phyloP scores from a whole-genome alignment of 352 stramenopile genomes.

The Globisporangium abappressorium region DNA sequence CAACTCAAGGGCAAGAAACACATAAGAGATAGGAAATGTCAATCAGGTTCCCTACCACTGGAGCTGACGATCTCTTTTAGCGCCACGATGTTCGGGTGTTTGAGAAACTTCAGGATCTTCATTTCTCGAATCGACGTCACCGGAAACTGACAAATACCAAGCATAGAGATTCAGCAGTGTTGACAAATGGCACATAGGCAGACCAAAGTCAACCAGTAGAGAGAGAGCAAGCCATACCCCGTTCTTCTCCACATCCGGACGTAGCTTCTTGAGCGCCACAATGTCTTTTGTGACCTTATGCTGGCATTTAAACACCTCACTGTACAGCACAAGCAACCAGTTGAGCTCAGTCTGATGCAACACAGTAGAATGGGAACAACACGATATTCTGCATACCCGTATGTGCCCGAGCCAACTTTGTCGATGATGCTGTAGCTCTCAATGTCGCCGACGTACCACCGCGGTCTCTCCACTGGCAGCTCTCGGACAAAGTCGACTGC shows the following conservation, averaged over 20 bases:
- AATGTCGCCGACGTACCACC: conserved; percentile 85
- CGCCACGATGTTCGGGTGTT: conserved; percentile 94
- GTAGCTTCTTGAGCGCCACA: conserved; percentile 82
- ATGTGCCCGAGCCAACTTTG: conserved; percentile 83
- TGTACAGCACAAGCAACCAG: conserved; percentile 13
- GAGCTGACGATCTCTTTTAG: conserved; percentile 95
- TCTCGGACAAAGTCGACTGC: conserved; percentile 41
- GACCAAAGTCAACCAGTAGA: not conserved
- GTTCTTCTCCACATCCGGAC: conserved; percentile 85
- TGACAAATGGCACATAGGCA: no score
- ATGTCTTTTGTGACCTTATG: conserved; percentile 87
- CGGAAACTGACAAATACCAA: conserved; percentile 67
- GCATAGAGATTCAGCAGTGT: not conserved
- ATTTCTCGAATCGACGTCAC: conserved; percentile 97
- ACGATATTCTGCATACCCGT: conserved; percentile 49
- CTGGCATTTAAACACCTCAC: conserved; percentile 87
- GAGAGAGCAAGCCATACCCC: conserved; percentile 38
- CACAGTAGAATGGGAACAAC: no score
- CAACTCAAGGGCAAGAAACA: no score
- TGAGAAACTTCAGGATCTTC: conserved; percentile 96
- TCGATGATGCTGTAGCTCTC: conserved; percentile 88
- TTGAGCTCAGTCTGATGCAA: not conserved
- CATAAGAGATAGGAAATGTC: not conserved
- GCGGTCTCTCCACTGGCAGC: conserved; percentile 33
- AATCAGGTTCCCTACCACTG: conserved; percentile 33